Base-by-base conservation (phyloP, 805 yeast genomes). In the Saccharomycopsis babjevae region DNA sequence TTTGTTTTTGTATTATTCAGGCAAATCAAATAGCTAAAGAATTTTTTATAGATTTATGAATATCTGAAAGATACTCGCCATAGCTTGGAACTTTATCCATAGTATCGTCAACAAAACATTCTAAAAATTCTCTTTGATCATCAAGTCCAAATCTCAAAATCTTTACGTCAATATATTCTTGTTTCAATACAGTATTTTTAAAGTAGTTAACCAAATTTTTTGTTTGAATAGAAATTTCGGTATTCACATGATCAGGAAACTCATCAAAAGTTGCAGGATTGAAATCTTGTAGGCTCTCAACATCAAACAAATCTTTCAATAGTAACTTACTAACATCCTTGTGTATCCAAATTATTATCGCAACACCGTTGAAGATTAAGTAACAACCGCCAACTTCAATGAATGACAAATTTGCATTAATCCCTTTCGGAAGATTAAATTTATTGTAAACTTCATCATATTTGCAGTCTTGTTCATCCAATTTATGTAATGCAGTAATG, bases 261-360 rank as follows among this genome's bases (percentile, higher is more conserved):
- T 82, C 83, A 65, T 83, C 72, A 22, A 72, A 67, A 1, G 65
- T 57, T 25, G 73, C 64, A 3, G 68, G 54, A 59, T 57, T 52
- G 62, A 61, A 15, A 66, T 67, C 50, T 62, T 63, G 52, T 3
- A 71, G 63, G 0, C 77, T 67, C 6, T 79, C 77, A 30, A 81
- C 77, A 0, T 93, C 96, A 68, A 93, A 84, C 60, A 94, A 72
- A 70, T 92, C 97, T 64, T 81, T 77, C 40, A 92, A 67, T 28
- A 94, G 75, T 61, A 83, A 71, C 10, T 86, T 83, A 66, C 86
- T 84, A 0, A 88, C 88, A 52, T 82, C 80, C 20, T 81, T 81
- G 70, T 88, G 89, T 50, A 92, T 74, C 83, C 88, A 86, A 42
- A 92, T 74, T 58, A 76, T 77, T 3, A 84, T 76, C 15, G 73